phyloP scores from a whole-genome alignment of 768 basidiomycete genomes.

The Rossbeevera mucosa region DNA sequence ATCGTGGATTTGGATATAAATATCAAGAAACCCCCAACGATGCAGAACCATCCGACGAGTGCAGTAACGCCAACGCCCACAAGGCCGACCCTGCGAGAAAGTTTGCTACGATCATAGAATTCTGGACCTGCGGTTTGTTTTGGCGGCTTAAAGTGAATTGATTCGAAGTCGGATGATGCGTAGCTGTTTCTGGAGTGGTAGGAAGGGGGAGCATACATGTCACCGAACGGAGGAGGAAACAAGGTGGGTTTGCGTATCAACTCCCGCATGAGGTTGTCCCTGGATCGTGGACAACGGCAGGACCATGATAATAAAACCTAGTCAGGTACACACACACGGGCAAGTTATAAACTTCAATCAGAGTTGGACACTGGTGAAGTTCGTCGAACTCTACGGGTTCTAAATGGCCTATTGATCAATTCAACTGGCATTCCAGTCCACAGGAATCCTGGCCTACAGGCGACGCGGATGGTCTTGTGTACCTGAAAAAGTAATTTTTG shows the following conservation, averaged over 20 bases:
- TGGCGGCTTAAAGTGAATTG: conserved; percentile 14
- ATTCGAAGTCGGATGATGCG: conserved; percentile 17
- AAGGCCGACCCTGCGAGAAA: conserved; percentile 22
- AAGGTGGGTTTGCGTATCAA: neutral
- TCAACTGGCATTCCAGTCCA: neutral
- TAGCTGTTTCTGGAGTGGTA: conserved; percentile 6
- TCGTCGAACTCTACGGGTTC: neutral
- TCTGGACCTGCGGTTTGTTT: conserved; percentile 23
- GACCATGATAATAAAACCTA: neutral
- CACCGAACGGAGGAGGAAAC: neutral
- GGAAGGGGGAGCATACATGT: conserved; percentile 4
- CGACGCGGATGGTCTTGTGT: neutral
- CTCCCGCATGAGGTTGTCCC: neutral
- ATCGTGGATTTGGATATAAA: conserved; percentile 20
- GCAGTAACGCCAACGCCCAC: conserved; percentile 22
- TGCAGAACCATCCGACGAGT: conserved; percentile 22
- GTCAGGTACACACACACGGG: neutral
- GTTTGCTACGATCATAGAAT: conserved; percentile 27
- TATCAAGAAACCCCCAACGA: conserved; percentile 21
- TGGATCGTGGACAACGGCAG: neutral
- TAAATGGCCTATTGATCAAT: neutral
- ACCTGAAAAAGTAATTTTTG: neutral
- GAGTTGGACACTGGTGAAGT: neutral
- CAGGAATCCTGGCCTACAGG: no score
- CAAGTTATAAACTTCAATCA: no score